phyloP scores from a whole-genome alignment of 495 filamentous ascomycete species.

The Hypoxylon trugodes region DNA sequence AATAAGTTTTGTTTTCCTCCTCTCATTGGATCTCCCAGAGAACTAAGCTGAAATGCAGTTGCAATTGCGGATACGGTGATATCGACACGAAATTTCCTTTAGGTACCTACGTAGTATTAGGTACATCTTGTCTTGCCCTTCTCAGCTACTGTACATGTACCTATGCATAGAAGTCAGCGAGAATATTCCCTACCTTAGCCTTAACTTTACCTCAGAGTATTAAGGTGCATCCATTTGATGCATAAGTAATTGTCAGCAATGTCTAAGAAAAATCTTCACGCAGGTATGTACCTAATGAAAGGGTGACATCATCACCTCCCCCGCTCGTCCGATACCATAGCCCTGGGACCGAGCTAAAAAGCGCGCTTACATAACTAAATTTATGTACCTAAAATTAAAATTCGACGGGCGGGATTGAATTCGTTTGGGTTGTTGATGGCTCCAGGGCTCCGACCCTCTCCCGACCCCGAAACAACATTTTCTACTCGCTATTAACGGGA shows the following conservation, averaged over 20 bases:
- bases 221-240: neutral
- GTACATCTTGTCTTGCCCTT: neutral
- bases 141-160: too few species aligned
- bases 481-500: slow-evolving; percentile 18
- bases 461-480: slow-evolving; percentile 13
- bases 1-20: slow-evolving; percentile 15
- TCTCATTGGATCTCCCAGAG: slow-evolving; percentile 18
- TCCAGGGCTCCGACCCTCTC: slow-evolving; percentile 18
- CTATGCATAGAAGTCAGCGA: slow-evolving; percentile 23
- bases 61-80: slow-evolving; percentile 17
- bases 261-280: slow-evolving; percentile 1
- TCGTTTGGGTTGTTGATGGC: neutral
- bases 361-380: slow-evolving; percentile 19
- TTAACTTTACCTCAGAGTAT: neutral
- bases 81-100: slow-evolving; percentile 7
- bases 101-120: neutral
- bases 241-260: slow-evolving; percentile 32
- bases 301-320: slow-evolving; percentile 33
- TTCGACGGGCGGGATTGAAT: neutral
- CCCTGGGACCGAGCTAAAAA: slow-evolving; percentile 32
- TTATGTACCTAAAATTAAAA: slow-evolving; percentile 6
- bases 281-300: slow-evolving; percentile 5
- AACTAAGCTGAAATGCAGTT: slow-evolving; percentile 17
- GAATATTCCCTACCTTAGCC: slow-evolving; percentile 7
- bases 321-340: slow-evolving; percentile 37